Base-by-base conservation (phyloP, 164 flowering plant species). In the Cinnamomum chago region DNA sequence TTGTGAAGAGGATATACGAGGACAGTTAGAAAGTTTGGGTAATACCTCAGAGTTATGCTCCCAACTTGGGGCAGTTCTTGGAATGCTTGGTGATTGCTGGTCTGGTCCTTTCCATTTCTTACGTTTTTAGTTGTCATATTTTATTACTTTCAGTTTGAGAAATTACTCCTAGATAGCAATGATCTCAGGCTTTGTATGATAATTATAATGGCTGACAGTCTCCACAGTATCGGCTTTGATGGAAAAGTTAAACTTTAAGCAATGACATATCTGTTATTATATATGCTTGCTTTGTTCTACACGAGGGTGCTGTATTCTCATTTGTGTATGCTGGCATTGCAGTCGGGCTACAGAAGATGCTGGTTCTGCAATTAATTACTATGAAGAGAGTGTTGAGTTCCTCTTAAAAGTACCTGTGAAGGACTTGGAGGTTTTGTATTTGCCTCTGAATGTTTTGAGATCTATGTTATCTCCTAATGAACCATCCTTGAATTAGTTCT, bases 51-150 rank as follows among this genome's bases (percentile, higher is more conserved):
- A 95, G 83, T 79, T 95, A 77, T 92, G 97, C 80, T 92, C 99
- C 50, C 99, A 95, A 85, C 88, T 95, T 64, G 99, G 99, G 58
- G 99, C 98, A 18, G 95, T 95, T 69, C 87, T 95, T 35, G 99
- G 99, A 20, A 91, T 91, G 97, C 97, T 95, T 79, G 99, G 99
- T 69, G 99, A 95, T 77, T 95, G 99, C 88, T 90, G 98, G 99
- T 93, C 30, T 66, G 86, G 55, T 58, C 55, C 70, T 72, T 67
- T 58, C 62, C 70, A 67, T 67, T 15, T 80, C 67, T 67, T 55
- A 2, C 18, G 3, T 55, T 1, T 12, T 67, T 25, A 22, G 22
- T 9, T 68, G 52, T 40, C n/a, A 28, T 7, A 27, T n/a, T 15
- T 20, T 35, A 68, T 35, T 67, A 9, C n/a, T 40, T 40, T 9